These are phyloP conservation scores for Ophiocordyceps australis DNA, from an alignment of 2,329 filamentous ascomycete genomes.

Conservation along the genomic window DNA sequence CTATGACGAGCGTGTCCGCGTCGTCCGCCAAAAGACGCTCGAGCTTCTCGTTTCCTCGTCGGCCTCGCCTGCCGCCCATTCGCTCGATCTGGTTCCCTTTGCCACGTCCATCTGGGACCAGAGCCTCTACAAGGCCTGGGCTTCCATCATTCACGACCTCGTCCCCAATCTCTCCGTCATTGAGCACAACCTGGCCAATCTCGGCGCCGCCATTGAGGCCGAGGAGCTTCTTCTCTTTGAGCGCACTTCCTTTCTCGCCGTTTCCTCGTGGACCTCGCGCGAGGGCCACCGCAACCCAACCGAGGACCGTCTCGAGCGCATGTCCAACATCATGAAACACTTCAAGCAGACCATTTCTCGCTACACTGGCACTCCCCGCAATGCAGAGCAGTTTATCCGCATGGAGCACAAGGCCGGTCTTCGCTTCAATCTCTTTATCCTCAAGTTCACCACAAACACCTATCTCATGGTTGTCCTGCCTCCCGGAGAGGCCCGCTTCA, in stretches of 20 bases:
- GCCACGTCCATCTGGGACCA: constrained; percentile 98
- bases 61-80: constrained; percentile 8
- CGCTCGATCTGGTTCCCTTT: constrained; percentile 71
- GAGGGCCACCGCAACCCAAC: constrained; percentile 69
- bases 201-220: constrained; percentile 75
- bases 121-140: constrained; percentile 95
- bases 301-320: constrained; percentile 78
- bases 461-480: constrained; percentile 88
- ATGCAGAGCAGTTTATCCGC: constrained; percentile 62
- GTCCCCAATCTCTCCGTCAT: constrained; percentile 88
- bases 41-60: constrained; percentile 26
- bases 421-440: constrained; percentile 83
- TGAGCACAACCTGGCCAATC: constrained; percentile 64
- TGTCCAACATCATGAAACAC: constrained; percentile 95
- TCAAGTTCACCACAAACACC: constrained; percentile 92
- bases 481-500: constrained; percentile 80
- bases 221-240: constrained; percentile 92
- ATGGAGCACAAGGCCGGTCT: constrained; percentile 63
- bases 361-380: constrained; percentile 65
- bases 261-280: constrained; percentile 74
- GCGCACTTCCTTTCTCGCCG: constrained; percentile 85
- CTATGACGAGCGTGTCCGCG: constrained; percentile 65
- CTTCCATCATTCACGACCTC: constrained; percentile 90
- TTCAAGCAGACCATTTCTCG: constrained; percentile 77
- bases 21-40: constrained; percentile 57